Evolutionary conservation across 177 flowering plant genomes (phyloP).

Genomic region (Vitis hybrid): DNA sequence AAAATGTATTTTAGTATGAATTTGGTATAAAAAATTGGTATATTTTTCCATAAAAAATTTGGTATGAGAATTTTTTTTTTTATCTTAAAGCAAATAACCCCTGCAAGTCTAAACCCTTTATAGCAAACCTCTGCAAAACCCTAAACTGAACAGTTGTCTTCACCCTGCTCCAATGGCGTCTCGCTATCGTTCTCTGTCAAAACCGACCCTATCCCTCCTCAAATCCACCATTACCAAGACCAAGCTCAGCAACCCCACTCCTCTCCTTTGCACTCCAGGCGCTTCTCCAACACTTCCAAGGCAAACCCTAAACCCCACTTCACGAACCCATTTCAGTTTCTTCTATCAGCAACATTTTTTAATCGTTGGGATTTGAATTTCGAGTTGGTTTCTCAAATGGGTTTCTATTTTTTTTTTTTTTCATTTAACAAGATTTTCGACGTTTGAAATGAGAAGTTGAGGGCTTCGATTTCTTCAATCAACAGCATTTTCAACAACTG

Average conservation of each 20-base stretch:
- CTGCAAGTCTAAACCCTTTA: conserved; percentile 18
- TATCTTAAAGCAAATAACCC: conserved; percentile 13
- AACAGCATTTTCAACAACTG: neutral
- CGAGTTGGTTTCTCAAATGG: neutral
- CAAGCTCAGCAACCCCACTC: conserved; percentile 15
- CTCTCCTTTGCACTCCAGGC: conserved; percentile 28
- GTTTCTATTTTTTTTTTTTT: neutral
- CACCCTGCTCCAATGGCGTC: conserved; percentile 51
- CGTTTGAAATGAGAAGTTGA: neutral
- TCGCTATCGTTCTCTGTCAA: conserved; percentile 65
- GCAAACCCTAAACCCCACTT: conserved; percentile 18
- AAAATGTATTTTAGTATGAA: too few species aligned
- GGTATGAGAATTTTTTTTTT: neutral
- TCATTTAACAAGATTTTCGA: neutral
- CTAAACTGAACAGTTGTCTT: conserved; percentile 2
- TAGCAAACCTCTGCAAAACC: neutral
- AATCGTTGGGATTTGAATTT: neutral
- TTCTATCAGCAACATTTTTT: neutral
- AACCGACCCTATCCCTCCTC: conserved; percentile 45
- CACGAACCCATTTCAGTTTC: neutral
- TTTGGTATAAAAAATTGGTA: too few species aligned
- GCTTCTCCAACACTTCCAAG: conserved; percentile 40
- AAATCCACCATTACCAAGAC: conserved; percentile 52
- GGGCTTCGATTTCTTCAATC: neutral
- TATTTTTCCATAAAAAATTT: too few species aligned